Percentiles rank a stretch among this genome's conserved stretches.
phyloP scores from a whole-genome alignment of 352 stramenopile species.

The Phytopythium oedochilum region DNA sequence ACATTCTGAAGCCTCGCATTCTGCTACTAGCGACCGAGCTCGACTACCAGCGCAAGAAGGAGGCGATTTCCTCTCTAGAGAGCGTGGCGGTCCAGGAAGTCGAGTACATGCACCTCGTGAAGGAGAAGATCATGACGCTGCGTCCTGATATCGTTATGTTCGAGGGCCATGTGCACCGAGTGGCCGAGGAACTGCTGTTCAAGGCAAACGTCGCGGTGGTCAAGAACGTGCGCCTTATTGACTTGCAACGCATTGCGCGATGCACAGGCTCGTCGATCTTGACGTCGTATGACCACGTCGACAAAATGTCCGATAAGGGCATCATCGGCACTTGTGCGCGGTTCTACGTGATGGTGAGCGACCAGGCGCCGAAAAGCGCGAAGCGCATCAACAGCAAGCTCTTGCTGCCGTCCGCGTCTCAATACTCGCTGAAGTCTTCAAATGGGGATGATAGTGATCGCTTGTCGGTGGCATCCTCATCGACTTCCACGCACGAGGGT shows the following conservation, averaged over 20 bases:
- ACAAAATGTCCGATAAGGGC: constrained; percentile 78
- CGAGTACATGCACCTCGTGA: constrained; percentile 90
- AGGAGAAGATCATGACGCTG: constrained; percentile 83
- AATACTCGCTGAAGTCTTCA: not conserved
- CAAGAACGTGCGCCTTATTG: constrained; percentile 78
- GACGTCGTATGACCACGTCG: constrained; percentile 83
- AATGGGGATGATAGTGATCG: constrained; percentile 2
- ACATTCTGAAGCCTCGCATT: constrained; percentile 76
- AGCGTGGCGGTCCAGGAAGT: constrained; percentile 80
- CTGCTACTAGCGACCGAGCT: constrained; percentile 78
- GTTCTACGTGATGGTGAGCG: constrained; percentile 83
- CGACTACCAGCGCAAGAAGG: constrained; percentile 84
- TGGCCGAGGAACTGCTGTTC: constrained; percentile 76
- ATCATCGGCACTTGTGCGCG: constrained; percentile 76
- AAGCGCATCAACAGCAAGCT: constrained; percentile 42
- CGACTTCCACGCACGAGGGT: not conserved
- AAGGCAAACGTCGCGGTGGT: constrained; percentile 78
- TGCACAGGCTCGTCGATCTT: constrained; percentile 73
- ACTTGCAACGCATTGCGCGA: constrained; percentile 75
- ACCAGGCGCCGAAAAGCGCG: constrained; percentile 70
- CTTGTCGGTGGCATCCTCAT: not conserved
- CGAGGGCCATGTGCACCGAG: constrained; percentile 75
- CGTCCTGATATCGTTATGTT: constrained; percentile 86
- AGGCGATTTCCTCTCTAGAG: constrained; percentile 77
- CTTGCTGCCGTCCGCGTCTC: constrained; percentile 6